A percentile compares a stretch with the other conserved stretches of the same genome.
Evolutionary conservation across 352 stramenopile genomes (phyloP).

Genomic region (Phytophthora multivora): DNA sequence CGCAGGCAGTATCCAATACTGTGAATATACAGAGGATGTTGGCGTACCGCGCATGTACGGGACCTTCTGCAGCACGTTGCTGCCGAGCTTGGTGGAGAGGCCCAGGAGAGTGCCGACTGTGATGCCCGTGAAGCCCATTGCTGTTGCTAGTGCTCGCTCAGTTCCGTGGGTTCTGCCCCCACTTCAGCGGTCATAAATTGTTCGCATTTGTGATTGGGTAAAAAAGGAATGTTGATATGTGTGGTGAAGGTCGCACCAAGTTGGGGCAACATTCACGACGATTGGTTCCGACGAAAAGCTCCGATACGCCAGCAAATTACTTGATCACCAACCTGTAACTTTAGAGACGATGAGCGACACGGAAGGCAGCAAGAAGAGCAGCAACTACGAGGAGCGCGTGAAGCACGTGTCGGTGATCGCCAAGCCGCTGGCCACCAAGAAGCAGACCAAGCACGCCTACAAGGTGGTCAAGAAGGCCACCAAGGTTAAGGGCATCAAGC

Average conservation of each 20-base stretch:
- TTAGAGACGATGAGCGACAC: slow-evolving; percentile 68
- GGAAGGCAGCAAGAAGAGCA: slow-evolving; percentile 62
- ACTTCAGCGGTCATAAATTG: slow-evolving; percentile 33
- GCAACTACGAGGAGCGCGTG: slow-evolving; percentile 82
- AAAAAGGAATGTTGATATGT: slow-evolving; percentile 12
- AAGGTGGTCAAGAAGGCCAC: slow-evolving; percentile 96
- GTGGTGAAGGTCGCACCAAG: slow-evolving; percentile 23
- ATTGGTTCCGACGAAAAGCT: slow-evolving; percentile 33
- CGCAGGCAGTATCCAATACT: background rate
- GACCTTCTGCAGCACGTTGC: slow-evolving; percentile 84
- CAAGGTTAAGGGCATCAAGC: slow-evolving; percentile 96
- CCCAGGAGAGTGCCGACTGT: slow-evolving; percentile 72
- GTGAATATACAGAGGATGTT: background rate
- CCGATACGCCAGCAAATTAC: slow-evolving; percentile 22
- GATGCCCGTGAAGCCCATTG: slow-evolving; percentile 77
- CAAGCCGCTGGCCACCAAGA: slow-evolving; percentile 98
- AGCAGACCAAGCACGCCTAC: slow-evolving; percentile 94
- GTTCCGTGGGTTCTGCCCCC: slow-evolving; percentile 34
- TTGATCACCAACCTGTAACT: slow-evolving; percentile 20
- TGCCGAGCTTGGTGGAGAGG: slow-evolving; percentile 83
- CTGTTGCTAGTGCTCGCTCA: slow-evolving; percentile 13
- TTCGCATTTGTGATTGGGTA: slow-evolving; percentile 13
- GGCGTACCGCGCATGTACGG: slow-evolving; percentile 84
- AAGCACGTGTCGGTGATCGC: slow-evolving; percentile 93
- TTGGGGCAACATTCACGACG: slow-evolving; percentile 33